Conservation (phyloP, 2,329 filamentous ascomycete species). For the Aureobasidium mangrovei region DNA sequence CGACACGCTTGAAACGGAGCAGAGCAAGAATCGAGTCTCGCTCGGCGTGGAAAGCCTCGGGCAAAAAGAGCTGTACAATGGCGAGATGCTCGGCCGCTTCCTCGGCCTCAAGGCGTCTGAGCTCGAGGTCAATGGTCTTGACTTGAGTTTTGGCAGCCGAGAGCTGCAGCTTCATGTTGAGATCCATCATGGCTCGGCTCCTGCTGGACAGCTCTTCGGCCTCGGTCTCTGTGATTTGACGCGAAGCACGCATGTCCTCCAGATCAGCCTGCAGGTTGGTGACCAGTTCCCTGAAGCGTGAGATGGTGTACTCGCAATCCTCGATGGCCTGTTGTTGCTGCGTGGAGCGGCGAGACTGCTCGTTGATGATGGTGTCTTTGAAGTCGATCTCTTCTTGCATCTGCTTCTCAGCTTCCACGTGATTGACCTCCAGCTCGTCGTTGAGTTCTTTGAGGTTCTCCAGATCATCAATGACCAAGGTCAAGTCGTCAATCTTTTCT, state of each 20-base stretch:
- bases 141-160: conserved; percentile 86
- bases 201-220: conserved; percentile 82
- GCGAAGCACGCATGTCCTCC: conserved; percentile 84
- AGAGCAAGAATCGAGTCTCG: conserved; percentile 81
- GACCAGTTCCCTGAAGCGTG: conserved; percentile 81
- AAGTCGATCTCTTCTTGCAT: conserved; percentile 89
- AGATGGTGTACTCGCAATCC: conserved; percentile 84
- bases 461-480: conserved; percentile 73
- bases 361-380: conserved; percentile 73
- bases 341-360: conserved; percentile 62
- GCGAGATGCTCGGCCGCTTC: conserved; percentile 81
- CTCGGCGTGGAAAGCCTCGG: conserved; percentile 72
- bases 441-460: conserved; percentile 86
- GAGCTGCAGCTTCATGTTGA: conserved; percentile 87
- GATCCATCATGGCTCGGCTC: conserved; percentile 89
- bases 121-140: conserved; percentile 87
- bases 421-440: conserved; percentile 88
- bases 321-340: conserved; percentile 74
- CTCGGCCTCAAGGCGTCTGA: conserved; percentile 77
- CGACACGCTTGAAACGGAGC: conserved; percentile 76
- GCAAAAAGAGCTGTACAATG: conserved; percentile 82
- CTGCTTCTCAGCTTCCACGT: conserved; percentile 87
- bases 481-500: conserved; percentile 75
- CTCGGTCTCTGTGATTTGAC: conserved; percentile 85
- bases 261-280: conserved; percentile 76